Percentiles rank a stretch among this genome's conserved stretches.
Conservation (phyloP, 2,329 filamentous ascomycete genomes). For the Orbilia blumenaviensis region DNA sequence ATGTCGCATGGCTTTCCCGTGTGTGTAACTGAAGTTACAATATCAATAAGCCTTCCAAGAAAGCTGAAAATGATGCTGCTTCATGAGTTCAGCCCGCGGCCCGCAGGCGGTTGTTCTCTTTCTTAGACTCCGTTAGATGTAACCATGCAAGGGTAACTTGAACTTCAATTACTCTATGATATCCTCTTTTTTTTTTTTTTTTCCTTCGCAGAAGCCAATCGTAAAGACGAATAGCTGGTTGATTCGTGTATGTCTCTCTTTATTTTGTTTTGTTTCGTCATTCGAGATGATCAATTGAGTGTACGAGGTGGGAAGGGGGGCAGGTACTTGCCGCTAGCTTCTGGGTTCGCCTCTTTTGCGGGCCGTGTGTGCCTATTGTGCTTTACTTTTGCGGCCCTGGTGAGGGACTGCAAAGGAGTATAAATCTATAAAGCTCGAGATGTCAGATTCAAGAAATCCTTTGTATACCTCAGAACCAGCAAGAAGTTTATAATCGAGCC, state of each 20-base stretch:
- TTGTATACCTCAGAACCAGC: neutral
- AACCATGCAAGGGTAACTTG: constrained; percentile 23
- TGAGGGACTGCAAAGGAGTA: neutral
- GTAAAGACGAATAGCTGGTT: neutral
- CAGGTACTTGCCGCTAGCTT: constrained; percentile 6
- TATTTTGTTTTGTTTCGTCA: neutral
- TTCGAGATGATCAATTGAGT: neutral
- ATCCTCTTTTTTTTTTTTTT: neutral
- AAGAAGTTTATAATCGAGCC: neutral
- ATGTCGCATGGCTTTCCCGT: constrained; percentile 27
- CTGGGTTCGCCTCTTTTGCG: neutral
- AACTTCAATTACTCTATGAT: neutral
- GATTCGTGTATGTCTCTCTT: neutral
- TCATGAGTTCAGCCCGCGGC: too few relatives aligned
- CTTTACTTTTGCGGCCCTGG: neutral
- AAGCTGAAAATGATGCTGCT: too few relatives aligned
- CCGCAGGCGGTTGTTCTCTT: neutral
- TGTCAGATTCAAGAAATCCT: neutral
- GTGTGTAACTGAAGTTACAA: neutral
- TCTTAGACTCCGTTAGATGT: constrained; percentile 1
- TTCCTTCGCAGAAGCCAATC: too few relatives aligned
- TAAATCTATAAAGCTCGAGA: neutral
- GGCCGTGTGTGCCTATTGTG: neutral
- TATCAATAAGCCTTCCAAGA: neutral
- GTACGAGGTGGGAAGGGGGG: neutral